Conservation (phyloP, 495 filamentous ascomycete genomes). For the Glonium stellatum region DNA sequence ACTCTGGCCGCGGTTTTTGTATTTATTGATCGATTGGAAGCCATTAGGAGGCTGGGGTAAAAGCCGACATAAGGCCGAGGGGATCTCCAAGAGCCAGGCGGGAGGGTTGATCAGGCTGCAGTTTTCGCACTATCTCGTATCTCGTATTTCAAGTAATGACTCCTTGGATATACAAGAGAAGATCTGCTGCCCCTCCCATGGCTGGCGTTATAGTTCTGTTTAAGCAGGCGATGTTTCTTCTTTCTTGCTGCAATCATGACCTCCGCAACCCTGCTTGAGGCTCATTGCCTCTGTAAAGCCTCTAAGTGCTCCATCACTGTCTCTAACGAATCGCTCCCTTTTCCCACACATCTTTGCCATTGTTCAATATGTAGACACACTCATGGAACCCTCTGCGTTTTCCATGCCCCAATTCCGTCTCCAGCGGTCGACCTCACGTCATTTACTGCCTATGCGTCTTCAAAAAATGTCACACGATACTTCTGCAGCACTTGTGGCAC, state of each 20-base stretch:
- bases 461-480: conserved; percentile 45
- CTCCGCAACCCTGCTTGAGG: background rate
- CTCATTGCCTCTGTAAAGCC: conserved; percentile 50
- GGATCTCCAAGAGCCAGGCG: too few relatives aligned
- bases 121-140: too few relatives aligned
- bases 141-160: too few relatives aligned
- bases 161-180: too few relatives aligned
- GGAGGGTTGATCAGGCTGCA: too few relatives aligned
- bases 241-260: background rate
- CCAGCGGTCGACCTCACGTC: conserved; percentile 10
- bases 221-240: background rate
- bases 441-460: conserved; percentile 42
- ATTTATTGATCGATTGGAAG: too few relatives aligned
- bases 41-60: too few relatives aligned
- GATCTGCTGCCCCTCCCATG: too few relatives aligned
- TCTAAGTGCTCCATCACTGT: conserved; percentile 42
- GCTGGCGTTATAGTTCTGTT: too few relatives aligned
- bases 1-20: too few relatives aligned
- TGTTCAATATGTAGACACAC: conserved; percentile 55
- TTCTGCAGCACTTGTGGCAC: conserved; percentile 64
- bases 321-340: conserved; percentile 29
- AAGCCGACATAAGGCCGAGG: too few relatives aligned
- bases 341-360: conserved; percentile 51
- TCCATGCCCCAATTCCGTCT: conserved; percentile 44
- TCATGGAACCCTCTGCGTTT: conserved; percentile 49